These are phyloP conservation scores for Blastobotrys serpentis DNA, from an alignment of 1,139 yeast species.

Conservation along the genomic window DNA sequence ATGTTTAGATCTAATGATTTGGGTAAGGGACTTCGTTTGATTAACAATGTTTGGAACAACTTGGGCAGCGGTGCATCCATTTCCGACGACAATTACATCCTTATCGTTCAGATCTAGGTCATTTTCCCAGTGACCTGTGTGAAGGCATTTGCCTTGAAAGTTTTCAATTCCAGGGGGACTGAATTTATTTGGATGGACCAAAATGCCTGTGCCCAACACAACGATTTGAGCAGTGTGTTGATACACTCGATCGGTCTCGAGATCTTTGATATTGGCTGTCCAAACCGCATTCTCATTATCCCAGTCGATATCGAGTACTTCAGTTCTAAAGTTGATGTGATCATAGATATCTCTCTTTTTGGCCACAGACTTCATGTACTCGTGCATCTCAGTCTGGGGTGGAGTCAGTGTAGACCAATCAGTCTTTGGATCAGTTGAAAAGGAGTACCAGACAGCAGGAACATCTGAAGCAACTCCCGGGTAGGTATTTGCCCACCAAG, in stretches of 20 bases:
- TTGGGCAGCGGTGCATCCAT: conserved; percentile 35
- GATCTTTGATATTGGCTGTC: conserved; percentile 24
- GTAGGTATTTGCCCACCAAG: conserved; percentile 31
- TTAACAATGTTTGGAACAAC: conserved; percentile 32
- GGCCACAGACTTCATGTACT: conserved; percentile 28
- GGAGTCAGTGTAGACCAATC: conserved; percentile 31
- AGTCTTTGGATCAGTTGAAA: conserved; percentile 32
- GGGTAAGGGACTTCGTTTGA: conserved; percentile 21
- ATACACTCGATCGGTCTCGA: conserved; percentile 29
- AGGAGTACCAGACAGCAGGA: conserved; percentile 32
- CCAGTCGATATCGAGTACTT: conserved; percentile 32
- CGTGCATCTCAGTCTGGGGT: conserved; percentile 27
- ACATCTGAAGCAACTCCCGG: conserved; percentile 36
- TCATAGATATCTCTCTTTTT: conserved; percentile 27
- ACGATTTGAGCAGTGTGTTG: conserved; percentile 25
- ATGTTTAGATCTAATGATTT: conserved; percentile 27
- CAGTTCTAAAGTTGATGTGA: conserved; percentile 22
- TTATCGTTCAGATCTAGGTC: conserved; percentile 26
- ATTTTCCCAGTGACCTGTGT: conserved; percentile 32
- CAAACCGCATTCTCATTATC: conserved; percentile 26
- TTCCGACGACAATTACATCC: conserved; percentile 32
- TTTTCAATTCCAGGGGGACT: conserved; percentile 29
- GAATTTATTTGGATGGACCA: conserved; percentile 28
- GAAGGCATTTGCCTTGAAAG: conserved; percentile 31
- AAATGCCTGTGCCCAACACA: conserved; percentile 28